Evolutionary conservation across 2,329 filamentous ascomycete species (phyloP).

Genomic region (Alternaria sp.): DNA sequence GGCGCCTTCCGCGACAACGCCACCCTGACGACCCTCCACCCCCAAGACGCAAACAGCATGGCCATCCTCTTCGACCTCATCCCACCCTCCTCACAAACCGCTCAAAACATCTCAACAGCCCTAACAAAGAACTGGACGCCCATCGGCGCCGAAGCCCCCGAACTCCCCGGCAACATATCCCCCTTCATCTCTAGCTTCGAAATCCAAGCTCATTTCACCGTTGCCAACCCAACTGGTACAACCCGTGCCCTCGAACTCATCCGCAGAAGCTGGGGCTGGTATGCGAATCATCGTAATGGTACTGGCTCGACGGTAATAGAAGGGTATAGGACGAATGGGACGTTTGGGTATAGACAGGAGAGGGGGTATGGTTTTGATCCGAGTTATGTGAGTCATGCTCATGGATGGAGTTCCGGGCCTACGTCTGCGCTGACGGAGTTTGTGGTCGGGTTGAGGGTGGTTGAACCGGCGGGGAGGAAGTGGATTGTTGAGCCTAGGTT

Average conservation of each 20-base stretch:
- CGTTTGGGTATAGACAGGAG: conserved; percentile 42
- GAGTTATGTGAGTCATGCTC: conserved; percentile 42
- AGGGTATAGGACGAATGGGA: conserved; percentile 48
- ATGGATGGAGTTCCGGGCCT: conserved; percentile 45
- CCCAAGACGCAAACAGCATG: conserved; percentile 33
- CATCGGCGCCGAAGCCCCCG: conserved; percentile 40
- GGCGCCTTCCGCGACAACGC: conserved; percentile 25
- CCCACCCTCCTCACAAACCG: conserved; percentile 10
- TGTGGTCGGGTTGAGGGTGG: conserved; percentile 11
- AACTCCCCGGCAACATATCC: conserved; percentile 47
- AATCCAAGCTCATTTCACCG: conserved; percentile 42
- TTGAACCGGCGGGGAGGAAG: conserved; percentile 15
- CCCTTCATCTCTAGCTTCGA: conserved; percentile 47
- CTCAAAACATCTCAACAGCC: conserved; percentile 14
- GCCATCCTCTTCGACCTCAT: conserved; percentile 32
- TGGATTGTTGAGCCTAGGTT: conserved; percentile 37
- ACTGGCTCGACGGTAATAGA: conserved; percentile 49
- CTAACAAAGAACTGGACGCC: conserved; percentile 34
- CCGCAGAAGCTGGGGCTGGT: conserved; percentile 37
- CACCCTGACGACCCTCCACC: conserved; percentile 19
- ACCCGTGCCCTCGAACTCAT: conserved; percentile 37
- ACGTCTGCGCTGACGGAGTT: conserved; percentile 14
- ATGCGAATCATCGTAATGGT: conserved; percentile 39
- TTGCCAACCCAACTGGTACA: conserved; percentile 21
- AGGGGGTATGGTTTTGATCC: conserved; percentile 44